These are phyloP conservation scores for Cairneyella variabilis DNA, from an alignment of 495 filamentous ascomycete species.

Conservation along the genomic window DNA sequence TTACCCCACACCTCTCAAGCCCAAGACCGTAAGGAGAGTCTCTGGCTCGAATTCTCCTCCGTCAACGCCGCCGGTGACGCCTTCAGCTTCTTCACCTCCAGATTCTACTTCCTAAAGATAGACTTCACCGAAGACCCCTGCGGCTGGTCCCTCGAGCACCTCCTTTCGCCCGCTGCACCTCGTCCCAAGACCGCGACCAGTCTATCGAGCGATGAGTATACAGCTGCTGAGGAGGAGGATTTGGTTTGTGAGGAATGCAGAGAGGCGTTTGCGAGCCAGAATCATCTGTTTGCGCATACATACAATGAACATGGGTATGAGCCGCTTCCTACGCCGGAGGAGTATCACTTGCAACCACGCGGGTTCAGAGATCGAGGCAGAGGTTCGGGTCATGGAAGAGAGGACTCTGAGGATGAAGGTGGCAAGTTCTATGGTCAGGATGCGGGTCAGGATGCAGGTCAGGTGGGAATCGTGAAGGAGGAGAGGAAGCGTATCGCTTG, in stretches of 20 bases:
- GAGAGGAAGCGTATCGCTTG: slow-evolving; percentile 8
- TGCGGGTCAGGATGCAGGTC: too few species aligned
- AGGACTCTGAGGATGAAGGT: too few species aligned
- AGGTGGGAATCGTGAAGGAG: background rate
- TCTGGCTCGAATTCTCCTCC: slow-evolving; percentile 23
- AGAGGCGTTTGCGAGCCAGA: background rate
- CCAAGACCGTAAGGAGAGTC: slow-evolving; percentile 4
- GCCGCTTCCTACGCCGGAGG: too few species aligned
- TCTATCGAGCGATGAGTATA: background rate
- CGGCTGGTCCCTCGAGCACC: slow-evolving; percentile 14
- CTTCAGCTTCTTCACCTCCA: background rate
- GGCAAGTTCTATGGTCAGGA: too few species aligned
- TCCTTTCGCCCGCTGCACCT: background rate
- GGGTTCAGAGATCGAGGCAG: too few species aligned
- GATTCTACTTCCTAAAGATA: background rate
- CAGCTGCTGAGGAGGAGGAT: background rate
- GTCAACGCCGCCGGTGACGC: slow-evolving; percentile 4
- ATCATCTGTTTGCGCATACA: too few species aligned
- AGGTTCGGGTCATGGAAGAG: too few species aligned
- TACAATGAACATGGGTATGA: too few species aligned
- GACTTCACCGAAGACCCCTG: slow-evolving; percentile 18
- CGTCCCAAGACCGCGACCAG: background rate
- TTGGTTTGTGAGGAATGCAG: background rate
- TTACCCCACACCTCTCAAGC: too few species aligned
- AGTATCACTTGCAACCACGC: too few species aligned